Conservation (phyloP, 148 eudicot genomes). For the Rhododendron henanense region DNA sequence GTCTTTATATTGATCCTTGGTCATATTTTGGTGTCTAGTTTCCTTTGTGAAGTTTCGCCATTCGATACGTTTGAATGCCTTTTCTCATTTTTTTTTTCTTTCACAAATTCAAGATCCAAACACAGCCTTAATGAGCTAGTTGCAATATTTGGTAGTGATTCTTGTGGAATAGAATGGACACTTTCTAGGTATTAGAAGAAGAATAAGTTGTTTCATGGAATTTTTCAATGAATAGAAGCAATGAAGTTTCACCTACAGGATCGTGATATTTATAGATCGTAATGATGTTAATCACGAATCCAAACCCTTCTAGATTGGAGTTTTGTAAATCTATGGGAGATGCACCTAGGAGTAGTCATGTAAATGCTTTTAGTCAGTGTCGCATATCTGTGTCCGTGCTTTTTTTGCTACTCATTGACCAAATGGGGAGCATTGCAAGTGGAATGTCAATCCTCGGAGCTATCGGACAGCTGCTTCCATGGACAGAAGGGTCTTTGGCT, state of each 20-base stretch:
- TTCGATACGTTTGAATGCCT: background rate
- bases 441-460: background rate
- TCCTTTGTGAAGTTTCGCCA: background rate
- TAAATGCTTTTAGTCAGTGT: background rate
- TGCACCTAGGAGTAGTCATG: background rate
- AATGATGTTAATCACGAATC: background rate
- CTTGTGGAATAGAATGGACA: background rate
- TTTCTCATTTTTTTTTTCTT: background rate
- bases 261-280: background rate
- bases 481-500: background rate
- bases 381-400: background rate
- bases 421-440: background rate
- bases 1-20: background rate
- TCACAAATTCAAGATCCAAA: background rate
- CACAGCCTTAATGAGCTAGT: background rate
- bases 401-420: background rate
- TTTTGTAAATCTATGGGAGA: background rate
- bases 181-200: background rate
- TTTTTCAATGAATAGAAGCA: background rate
- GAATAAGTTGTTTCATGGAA: background rate
- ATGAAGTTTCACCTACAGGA: background rate
- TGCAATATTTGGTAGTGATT: background rate
- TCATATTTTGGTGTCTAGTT: background rate
- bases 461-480: background rate
- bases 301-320: background rate